These are phyloP conservation scores for Cicer yamashitae DNA, from an alignment of 306 rosid species.

Conservation along the genomic window DNA sequence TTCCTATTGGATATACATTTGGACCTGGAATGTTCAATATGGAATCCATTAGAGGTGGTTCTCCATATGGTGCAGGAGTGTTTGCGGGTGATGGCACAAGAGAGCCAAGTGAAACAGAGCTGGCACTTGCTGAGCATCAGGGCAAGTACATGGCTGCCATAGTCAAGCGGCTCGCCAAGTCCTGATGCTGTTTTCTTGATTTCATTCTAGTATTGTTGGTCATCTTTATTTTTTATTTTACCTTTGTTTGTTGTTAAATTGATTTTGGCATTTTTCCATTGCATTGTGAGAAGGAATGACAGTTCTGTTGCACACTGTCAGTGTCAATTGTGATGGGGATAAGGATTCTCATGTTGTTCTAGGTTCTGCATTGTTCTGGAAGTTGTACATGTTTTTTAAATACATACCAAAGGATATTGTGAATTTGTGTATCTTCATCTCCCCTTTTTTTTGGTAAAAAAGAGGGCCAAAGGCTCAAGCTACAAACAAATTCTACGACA, in stretches of 20 bases:
- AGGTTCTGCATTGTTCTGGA: conserved; percentile 43
- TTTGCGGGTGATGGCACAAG: conserved; percentile 94
- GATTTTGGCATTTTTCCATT: conserved; percentile 48
- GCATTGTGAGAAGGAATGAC: conserved; percentile 24
- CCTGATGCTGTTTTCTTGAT: conserved; percentile 51
- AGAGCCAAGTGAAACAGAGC: conserved; percentile 79
- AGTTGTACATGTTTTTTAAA: conserved; percentile 44
- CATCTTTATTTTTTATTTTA: conserved; percentile 21
- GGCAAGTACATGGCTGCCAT: conserved; percentile 91
- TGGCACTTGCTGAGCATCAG: conserved; percentile 93
- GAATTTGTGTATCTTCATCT: conserved; percentile 37
- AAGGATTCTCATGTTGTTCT: conserved; percentile 41
- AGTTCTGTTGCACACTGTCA: conserved; percentile 30
- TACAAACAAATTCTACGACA: no score
- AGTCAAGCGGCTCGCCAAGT: conserved; percentile 70
- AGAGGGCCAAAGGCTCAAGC: no score
- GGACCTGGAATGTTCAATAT: conserved; percentile 93
- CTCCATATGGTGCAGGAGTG: conserved; percentile 94
- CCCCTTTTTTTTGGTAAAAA: neutral
- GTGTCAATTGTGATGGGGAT: conserved; percentile 28
- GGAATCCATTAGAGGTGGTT: conserved; percentile 87
- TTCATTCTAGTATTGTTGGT: conserved; percentile 48
- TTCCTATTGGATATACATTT: conserved; percentile 93
- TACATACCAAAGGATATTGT: conserved; percentile 25
- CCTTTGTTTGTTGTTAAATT: conserved; percentile 45